Conservation (phyloP, 75 land plant genomes). For the Picea glauca region DNA sequence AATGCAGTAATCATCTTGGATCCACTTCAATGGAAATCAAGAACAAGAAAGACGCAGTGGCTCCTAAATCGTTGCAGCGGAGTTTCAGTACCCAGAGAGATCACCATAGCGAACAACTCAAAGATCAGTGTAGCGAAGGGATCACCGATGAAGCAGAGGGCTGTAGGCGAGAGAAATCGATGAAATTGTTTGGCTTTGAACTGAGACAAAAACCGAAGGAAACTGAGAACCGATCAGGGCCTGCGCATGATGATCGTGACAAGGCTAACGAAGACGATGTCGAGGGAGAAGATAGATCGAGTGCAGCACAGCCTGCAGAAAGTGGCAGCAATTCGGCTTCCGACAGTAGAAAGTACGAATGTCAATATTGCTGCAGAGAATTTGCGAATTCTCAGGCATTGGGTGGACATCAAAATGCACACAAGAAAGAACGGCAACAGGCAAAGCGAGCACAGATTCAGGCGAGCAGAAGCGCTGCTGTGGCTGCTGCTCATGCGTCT, state of each 20-base stretch:
- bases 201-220: not conserved
- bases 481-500: conserved; percentile 7
- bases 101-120: not conserved
- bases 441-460: conserved; percentile 47
- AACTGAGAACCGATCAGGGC: not conserved
- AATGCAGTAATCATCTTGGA: not conserved
- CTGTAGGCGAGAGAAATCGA: not conserved
- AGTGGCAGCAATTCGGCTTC: conserved; percentile 3
- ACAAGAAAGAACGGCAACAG: conserved; percentile 53
- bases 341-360: conserved; percentile 35
- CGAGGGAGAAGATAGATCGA: not conserved
- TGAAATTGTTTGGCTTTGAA: not conserved
- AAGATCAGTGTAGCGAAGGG: conserved; percentile 14
- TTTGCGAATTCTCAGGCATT: conserved; percentile 56
- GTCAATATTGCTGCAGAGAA: conserved; percentile 52
- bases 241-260: not conserved
- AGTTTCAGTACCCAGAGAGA: not conserved
- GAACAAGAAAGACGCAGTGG: not conserved
- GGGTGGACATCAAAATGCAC: conserved; percentile 60
- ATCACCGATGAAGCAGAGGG: not conserved
- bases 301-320: not conserved
- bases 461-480: conserved; percentile 14
- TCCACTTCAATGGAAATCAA: conserved; percentile 8
- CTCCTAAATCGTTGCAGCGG: not conserved
- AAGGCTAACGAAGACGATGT: not conserved